phyloP scores from a whole-genome alignment of 225 moss, liverwort and hornwort genomes.

The Pseudoscleropodium purum region DNA sequence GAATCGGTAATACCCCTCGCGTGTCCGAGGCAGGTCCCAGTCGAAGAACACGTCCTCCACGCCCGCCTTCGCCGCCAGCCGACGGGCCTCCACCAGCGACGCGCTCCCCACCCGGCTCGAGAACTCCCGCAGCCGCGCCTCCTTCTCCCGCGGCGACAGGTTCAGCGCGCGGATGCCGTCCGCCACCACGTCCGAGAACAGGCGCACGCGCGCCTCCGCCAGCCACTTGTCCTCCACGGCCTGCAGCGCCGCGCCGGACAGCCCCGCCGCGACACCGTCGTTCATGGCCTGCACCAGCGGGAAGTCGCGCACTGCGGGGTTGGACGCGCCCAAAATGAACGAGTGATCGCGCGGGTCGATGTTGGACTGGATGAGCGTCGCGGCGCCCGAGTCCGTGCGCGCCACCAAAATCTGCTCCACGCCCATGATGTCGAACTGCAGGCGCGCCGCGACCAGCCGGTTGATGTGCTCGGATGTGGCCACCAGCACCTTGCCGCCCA shows the following conservation, averaged over 20 bases:
- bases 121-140: constrained; percentile 9
- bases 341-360: constrained; percentile 66
- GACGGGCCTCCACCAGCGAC: constrained; percentile 35
- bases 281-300: constrained; percentile 47
- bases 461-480: constrained; percentile 78
- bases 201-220: constrained; percentile 27
- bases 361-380: constrained; percentile 64
- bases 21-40: constrained; percentile 66
- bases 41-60: constrained; percentile 47
- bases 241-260: constrained; percentile 43
- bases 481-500: constrained; percentile 80
- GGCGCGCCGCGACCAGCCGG: constrained; percentile 53
- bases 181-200: constrained; percentile 40
- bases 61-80: constrained; percentile 33
- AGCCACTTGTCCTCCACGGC: constrained; percentile 60
- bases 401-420: constrained; percentile 68
- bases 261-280: constrained; percentile 33
- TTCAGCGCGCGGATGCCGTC: constrained; percentile 28
- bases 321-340: constrained; percentile 60
- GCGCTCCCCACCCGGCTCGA: background rate
- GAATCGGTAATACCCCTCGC: constrained; percentile 62
- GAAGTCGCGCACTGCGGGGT: constrained; percentile 39
- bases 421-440: constrained; percentile 87
- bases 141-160: constrained; percentile 1
- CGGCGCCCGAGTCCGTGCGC: constrained; percentile 62